Base-by-base conservation (phyloP, 2,329 filamentous ascomycete species). In the Nigrospora osmanthi region DNA sequence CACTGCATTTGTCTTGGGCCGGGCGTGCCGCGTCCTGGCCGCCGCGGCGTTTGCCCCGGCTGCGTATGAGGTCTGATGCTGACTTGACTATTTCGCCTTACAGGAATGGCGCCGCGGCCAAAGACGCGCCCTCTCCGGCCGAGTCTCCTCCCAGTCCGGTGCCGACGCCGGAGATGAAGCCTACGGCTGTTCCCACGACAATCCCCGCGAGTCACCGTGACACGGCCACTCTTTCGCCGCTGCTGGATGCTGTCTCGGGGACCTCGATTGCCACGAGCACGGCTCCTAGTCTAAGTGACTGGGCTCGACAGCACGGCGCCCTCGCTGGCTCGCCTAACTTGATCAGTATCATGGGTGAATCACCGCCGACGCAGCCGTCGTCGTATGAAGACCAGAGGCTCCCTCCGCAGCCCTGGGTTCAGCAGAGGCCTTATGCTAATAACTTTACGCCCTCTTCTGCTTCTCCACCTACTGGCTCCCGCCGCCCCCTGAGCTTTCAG, bases 401-500 rank as follows among this genome's bases (percentile, higher is more conserved):
- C 30, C 40, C 34, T 14, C 36, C 43, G 31, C 36, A 44, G 28
- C 32, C 44, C 13, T 48, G 47, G 47, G 32, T 36, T n/a, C 40
- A 43, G 36, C 47, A 48, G n/a, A 40, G 41, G 19, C 30, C 39
- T 19, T 55, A 52, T 47, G 56, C 43, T 44, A 58, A 56, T 49
- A 56, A 45, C 42, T 56, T 44, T 19, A 38, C 58, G 37, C 54
- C 54, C 13, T 57, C 58, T 47, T 61, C 60, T 36, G 56, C 54
- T 48, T 56, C 63, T 13, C 56, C 62, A 12, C 61, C 60, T 9
- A 54, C 47, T 19, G 46, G 52, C 17, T 50, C 58, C 42, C 59
- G 61, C 45, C 60, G 67, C 45, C 66, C 67, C 19, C 49, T 70
- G 41, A 70, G 67, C 47, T 69, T 67, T 46, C 67, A 71, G 40